Percentiles rank a stretch among this genome's conserved stretches.
phyloP scores from a whole-genome alignment of 1,284 basidiomycete genomes.

The Mycosarcoma maydis region DNA sequence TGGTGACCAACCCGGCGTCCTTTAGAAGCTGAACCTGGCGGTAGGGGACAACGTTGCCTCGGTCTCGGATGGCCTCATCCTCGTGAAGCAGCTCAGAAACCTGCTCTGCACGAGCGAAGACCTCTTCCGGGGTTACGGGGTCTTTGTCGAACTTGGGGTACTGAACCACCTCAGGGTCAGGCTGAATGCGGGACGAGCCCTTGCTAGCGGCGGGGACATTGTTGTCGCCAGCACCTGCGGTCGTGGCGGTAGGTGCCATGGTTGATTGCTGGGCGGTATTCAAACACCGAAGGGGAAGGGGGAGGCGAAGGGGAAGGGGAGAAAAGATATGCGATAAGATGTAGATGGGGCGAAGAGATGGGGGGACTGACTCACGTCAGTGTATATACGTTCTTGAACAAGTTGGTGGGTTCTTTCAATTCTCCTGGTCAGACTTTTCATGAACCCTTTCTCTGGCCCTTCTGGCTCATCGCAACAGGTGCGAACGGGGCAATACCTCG shows the following conservation, averaged over 20 bases:
- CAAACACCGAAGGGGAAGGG: too few species aligned
- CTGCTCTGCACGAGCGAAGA: conserved; percentile 58
- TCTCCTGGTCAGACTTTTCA: too few species aligned
- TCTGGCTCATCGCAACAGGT: too few species aligned
- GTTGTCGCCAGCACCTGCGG: conserved; percentile 14
- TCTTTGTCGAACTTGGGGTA: conserved; percentile 54
- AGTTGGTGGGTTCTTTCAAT: too few species aligned
- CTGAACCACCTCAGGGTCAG: conserved; percentile 56
- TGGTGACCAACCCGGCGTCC: conserved; percentile 62
- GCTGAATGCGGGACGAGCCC: conserved; percentile 52
- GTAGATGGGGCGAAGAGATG: too few species aligned
- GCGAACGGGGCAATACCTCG: too few species aligned
- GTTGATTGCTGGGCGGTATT: too few species aligned
- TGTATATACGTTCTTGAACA: too few species aligned
- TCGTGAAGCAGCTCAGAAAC: conserved; percentile 58
- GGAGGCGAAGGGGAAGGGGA: too few species aligned
- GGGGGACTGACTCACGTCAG: too few species aligned
- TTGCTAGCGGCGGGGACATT: conserved; percentile 14
- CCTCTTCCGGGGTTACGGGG: conserved; percentile 53
- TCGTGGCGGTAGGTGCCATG: conserved; percentile 52
- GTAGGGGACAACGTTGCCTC: conserved; percentile 63
- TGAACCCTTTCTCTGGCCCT: too few species aligned
- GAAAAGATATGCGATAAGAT: too few species aligned
- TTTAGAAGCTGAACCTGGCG: conserved; percentile 65
- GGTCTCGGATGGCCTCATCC: conserved; percentile 63